phyloP scores from a whole-genome alignment of 345 rosid species.

The Salix arbutifolia region DNA sequence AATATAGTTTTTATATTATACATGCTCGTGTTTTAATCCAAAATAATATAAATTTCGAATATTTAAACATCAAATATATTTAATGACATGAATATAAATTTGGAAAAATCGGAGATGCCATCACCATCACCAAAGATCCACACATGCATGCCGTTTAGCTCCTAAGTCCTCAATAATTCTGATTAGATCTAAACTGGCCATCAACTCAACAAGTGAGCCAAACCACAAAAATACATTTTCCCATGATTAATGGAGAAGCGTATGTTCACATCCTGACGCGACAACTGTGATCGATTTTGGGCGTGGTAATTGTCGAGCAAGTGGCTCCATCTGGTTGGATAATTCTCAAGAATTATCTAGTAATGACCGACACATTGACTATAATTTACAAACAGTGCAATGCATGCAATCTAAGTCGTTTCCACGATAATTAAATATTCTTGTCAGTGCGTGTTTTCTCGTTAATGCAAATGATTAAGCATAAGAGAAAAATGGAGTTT shows the following conservation, averaged over 20 bases:
- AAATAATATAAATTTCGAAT: too few species aligned
- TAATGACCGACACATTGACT: neutral
- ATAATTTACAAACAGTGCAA: neutral
- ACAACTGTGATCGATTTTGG: neutral
- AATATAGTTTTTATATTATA: too few species aligned
- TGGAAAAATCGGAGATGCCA: neutral
- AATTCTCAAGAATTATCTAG: neutral
- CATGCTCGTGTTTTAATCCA: too few species aligned
- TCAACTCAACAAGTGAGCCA: too few species aligned
- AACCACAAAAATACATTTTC: neutral
- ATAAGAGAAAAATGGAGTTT: neutral
- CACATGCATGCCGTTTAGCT: neutral
- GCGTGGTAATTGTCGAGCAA: neutral
- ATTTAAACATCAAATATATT: too few species aligned
- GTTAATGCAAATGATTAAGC: constrained; percentile 24
- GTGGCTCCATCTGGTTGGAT: neutral
- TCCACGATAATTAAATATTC: neutral
- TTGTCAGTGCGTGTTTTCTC: constrained; percentile 1
- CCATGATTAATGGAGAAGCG: neutral
- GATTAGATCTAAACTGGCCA: neutral
- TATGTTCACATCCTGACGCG: neutral
- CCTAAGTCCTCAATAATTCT: too few species aligned
- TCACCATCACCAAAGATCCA: neutral
- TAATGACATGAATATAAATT: too few species aligned
- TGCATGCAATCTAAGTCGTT: neutral